Evolutionary conservation across 345 rosid species (phyloP), one percentile per base, ranked within the genome.

Genomic region (Populus pruinosa): DNA sequence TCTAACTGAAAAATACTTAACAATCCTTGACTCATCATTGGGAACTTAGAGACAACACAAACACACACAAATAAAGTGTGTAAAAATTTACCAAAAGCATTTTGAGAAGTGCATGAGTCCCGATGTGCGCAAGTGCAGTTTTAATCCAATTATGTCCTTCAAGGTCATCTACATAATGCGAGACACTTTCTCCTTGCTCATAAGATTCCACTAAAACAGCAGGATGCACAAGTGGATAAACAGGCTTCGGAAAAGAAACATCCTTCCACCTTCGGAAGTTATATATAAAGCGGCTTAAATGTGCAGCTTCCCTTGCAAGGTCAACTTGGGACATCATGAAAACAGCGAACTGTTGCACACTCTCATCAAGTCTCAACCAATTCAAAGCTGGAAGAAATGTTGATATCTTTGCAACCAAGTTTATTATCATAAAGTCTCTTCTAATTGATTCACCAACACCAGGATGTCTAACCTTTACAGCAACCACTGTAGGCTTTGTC

Each of bases 321-420:
- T 96, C 99, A 74, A 94, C 98, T 84, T 96, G 99, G 83, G 98
- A 94, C 95, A 96, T 86, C 98, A 94, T 94, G 84, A 90, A 96
- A 72, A 90, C 93, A 23, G 92, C 91, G 80, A 96, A 96, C 84
- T 96, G 99, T 80, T 90, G 97, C 38, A 92, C 97, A 77, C 98
- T 91, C 83, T 96, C 99, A 77, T 94, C 98, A 82, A 96, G 82
- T 83, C 99, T 89, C 87, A 96, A 85, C 99, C 99, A 94, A 43
- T 89, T 92, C 78, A 96, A 81, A 76, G 98, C 80, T 50, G 99
- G 98, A 69, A 94, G 70, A 71, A 85, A 85, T 9, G 76, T 90
- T 6, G 97, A 94, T 25, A 87, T 49, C 85, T 87, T 96, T 5
- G 97, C 97, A 13, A 78, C 91, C 20, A 85, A 65, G 86, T 94